Conservation (phyloP, 495 filamentous ascomycete species). For the Xylona heveae region DNA sequence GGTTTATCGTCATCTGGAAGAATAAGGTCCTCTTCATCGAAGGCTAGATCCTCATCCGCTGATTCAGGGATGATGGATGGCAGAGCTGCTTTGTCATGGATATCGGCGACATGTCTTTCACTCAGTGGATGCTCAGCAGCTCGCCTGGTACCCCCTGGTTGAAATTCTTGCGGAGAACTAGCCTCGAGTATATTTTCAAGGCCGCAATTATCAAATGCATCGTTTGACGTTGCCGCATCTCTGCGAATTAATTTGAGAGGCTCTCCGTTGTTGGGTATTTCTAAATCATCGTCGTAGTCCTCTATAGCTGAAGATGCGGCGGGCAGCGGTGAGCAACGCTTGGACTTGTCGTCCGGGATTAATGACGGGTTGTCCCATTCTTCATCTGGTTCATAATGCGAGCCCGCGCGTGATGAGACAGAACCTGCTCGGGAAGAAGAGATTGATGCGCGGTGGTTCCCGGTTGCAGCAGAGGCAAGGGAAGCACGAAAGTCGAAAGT, state of each 20-base stretch:
- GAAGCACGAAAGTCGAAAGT: conserved; percentile 40
- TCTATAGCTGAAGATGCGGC: conserved; percentile 26
- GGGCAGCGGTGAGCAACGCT: conserved; percentile 26
- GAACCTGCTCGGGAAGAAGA: conserved; percentile 63
- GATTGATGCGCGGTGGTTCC: conserved; percentile 48
- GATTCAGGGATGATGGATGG: conserved; percentile 20
- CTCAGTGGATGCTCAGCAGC: conserved; percentile 52
- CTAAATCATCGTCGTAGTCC: conserved; percentile 59
- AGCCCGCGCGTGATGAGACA: conserved; percentile 67
- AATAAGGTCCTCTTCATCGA: not conserved
- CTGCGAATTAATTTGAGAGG: conserved; percentile 34
- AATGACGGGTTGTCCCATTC: conserved; percentile 74
- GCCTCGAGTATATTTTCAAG: conserved; percentile 81
- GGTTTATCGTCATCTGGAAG: conserved; percentile 3
- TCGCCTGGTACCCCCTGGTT: conserved; percentile 63
- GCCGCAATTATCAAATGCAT: conserved; percentile 86
- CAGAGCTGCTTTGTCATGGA: too few relatives aligned
- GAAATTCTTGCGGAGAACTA: too few relatives aligned
- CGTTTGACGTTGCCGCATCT: conserved; percentile 34
- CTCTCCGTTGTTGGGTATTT: conserved; percentile 39
- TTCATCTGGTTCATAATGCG: conserved; percentile 48
- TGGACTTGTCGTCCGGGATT: conserved; percentile 42
- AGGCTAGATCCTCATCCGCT: conserved; percentile 1
- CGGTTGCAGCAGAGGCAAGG: conserved; percentile 20
- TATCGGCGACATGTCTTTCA: too few relatives aligned